These are phyloP conservation scores for Chrysoporthe austroafricana DNA, from an alignment of 2,329 filamentous ascomycete species.

Conservation along the genomic window DNA sequence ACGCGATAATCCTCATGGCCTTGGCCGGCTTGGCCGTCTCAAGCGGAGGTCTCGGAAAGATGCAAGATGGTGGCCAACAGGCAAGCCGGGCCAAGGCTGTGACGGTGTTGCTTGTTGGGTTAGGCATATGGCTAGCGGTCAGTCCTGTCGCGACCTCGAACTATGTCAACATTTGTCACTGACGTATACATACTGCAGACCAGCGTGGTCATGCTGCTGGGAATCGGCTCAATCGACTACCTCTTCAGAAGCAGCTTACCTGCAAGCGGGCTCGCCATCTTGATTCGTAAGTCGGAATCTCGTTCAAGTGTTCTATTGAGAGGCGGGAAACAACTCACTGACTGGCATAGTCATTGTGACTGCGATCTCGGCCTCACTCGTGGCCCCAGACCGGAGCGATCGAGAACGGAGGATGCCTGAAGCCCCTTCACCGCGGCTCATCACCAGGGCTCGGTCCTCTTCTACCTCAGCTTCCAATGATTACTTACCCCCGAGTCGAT, in stretches of 20 bases:
- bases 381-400: slow-evolving; percentile 33
- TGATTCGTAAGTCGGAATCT: slow-evolving; percentile 48
- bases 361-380: slow-evolving; percentile 43
- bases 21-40: slow-evolving; percentile 48
- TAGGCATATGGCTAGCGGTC: slow-evolving; percentile 60
- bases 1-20: slow-evolving; percentile 49
- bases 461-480: slow-evolving; percentile 47
- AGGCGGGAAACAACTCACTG: not conserved
- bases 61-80: slow-evolving; percentile 35
- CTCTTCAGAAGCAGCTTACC: slow-evolving; percentile 54
- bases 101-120: slow-evolving; percentile 46
- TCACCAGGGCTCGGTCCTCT: slow-evolving; percentile 43
- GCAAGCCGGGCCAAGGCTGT: slow-evolving; percentile 45
- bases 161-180: slow-evolving; percentile 23
- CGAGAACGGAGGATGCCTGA: slow-evolving; percentile 41
- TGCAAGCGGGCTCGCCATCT: slow-evolving; percentile 51
- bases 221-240: slow-evolving; percentile 47
- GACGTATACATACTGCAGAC: slow-evolving; percentile 42
- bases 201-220: slow-evolving; percentile 56
- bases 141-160: slow-evolving; percentile 34
- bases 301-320: not conserved
- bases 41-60: slow-evolving; percentile 40
- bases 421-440: slow-evolving; percentile 44
- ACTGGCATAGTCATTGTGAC: slow-evolving; percentile 42
- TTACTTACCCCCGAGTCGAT: slow-evolving; percentile 48